Evolutionary conservation across 169 alveolate genomes (phyloP), one percentile per base, ranked within the genome.

Genomic region (Ichthyophthirius multifiliis): DNA sequence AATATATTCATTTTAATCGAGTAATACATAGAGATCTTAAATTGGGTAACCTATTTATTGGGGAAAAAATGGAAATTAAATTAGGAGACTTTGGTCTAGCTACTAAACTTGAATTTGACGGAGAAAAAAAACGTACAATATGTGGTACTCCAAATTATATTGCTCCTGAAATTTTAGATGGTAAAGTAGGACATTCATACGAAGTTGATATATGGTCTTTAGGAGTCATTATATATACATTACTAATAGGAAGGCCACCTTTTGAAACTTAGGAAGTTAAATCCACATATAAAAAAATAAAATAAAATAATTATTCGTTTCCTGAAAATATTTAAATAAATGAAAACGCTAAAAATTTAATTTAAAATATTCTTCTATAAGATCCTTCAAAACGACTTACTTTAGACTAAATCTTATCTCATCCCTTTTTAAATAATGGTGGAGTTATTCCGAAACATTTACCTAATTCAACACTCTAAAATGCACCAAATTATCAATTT

Each of bases 61-160:
- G 87, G 30, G 95, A 84, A 37, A 87, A 87, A 74, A 87, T 90
- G 93, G 89, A 90, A 76, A 43, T 90, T 16, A 90, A 90, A 81
- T 65, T 87, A 34, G 95, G 95, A 23, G 95, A 90, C 65, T 90
- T 90, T 64, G 95, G 95, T 20, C 65, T 87, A 16, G 95, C 93
- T 7, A 79, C 95, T 5, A 87, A 87, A 76, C 73, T 90, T 27
- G 93, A 87, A 5, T 90, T 86, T 67, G 93, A 87, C 27, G 95
- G 93, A 1, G 93, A 90, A 65, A 82, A 82, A 46, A 87, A 90
- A 79, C 48, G 93, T 35, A 87, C 95, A 35, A 87, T 90, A 16
- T 94, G 97, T 71, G 97, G 97, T 32, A 94, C 96, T 9, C 97
- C 97, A 34, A 94, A 94, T 74, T 94, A 94, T 74, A 91, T 94